phyloP scores from a whole-genome alignment of 2,329 filamentous ascomycete species.

The Exserohilum turcica region DNA sequence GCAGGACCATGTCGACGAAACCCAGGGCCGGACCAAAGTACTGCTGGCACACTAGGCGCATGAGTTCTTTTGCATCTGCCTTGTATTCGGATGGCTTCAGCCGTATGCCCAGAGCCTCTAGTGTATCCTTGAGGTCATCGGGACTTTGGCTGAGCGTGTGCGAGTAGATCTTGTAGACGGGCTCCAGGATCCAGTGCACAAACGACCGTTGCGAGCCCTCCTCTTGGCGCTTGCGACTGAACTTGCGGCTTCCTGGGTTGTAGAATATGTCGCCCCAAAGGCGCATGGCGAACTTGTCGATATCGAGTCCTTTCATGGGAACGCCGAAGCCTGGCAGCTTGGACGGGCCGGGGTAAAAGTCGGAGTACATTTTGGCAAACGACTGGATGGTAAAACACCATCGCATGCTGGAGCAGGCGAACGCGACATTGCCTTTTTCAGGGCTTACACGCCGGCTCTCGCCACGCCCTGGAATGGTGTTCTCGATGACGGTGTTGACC shows the following conservation, averaged over 20 bases:
- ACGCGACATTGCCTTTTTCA: conserved; percentile 97
- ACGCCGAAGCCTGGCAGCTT: conserved; percentile 43
- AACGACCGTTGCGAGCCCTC: conserved; percentile 83
- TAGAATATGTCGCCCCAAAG: conserved; percentile 98
- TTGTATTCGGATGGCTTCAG: conserved; percentile 94
- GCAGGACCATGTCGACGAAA: conserved; percentile 93
- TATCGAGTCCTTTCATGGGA: conserved; percentile 62
- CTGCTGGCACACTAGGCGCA: conserved; percentile 89
- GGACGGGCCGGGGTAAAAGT: conserved; percentile 71
- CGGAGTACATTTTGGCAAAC: conserved; percentile 95
- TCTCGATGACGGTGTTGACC: conserved; percentile 94
- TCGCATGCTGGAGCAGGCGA: conserved; percentile 88
- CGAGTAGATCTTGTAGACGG: conserved; percentile 96
- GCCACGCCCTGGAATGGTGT: conserved; percentile 78
- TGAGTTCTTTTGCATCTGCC: conserved; percentile 83
- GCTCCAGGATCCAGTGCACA: conserved; percentile 92
- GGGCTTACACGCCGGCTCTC: conserved; percentile 83
- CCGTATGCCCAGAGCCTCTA: conserved; percentile 78
- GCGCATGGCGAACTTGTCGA: conserved; percentile 79
- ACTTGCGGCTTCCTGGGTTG: conserved; percentile 87
- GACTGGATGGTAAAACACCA: conserved; percentile 97
- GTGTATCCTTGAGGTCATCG: conserved; percentile 77
- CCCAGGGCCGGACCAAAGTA: conserved; percentile 91
- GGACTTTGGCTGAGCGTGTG: conserved; percentile 92
- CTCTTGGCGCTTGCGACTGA: conserved; percentile 85